phyloP scores from a whole-genome alignment of 2,329 filamentous ascomycete genomes.

The Talaromyces rugulosus region DNA sequence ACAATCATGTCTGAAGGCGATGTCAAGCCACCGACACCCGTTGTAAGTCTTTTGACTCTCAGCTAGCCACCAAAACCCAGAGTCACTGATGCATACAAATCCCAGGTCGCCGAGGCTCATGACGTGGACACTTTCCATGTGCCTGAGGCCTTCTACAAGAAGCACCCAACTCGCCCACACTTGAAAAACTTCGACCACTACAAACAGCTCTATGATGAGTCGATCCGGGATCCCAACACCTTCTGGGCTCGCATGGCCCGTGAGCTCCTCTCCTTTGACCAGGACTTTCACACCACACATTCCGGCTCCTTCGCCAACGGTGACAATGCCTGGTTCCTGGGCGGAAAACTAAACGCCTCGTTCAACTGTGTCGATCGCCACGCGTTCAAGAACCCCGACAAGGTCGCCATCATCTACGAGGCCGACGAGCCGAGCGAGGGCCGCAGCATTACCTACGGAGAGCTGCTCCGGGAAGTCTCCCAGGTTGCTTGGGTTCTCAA shows the following conservation, averaged over 20 bases:
- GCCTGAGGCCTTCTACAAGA: slow-evolving; percentile 53
- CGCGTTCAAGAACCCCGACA: slow-evolving; percentile 89
- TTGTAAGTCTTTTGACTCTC: slow-evolving; percentile 1
- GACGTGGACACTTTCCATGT: slow-evolving; percentile 51
- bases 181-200: slow-evolving; percentile 59
- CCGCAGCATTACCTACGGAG: slow-evolving; percentile 84
- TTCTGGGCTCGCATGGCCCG: slow-evolving; percentile 88
- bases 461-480: slow-evolving; percentile 89
- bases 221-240: slow-evolving; percentile 79
- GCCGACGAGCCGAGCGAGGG: slow-evolving; percentile 86
- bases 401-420: slow-evolving; percentile 97
- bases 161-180: slow-evolving; percentile 59
- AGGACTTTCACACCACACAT: slow-evolving; percentile 86
- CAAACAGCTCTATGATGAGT: slow-evolving; percentile 68
- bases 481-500: slow-evolving; percentile 82
- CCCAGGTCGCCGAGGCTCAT: slow-evolving; percentile 43
- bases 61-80: neutral
- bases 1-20: slow-evolving; percentile 23
- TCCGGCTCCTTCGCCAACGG: slow-evolving; percentile 71
- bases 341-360: slow-evolving; percentile 88
- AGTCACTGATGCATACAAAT: slow-evolving; percentile 9
- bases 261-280: slow-evolving; percentile 84
- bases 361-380: slow-evolving; percentile 98
- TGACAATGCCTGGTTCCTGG: slow-evolving; percentile 90
- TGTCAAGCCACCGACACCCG: slow-evolving; percentile 13